A percentile compares a stretch with the other conserved stretches of the same genome.
Conservation (phyloP, 2,329 filamentous ascomycete species). For the Exophiala spinifera region DNA sequence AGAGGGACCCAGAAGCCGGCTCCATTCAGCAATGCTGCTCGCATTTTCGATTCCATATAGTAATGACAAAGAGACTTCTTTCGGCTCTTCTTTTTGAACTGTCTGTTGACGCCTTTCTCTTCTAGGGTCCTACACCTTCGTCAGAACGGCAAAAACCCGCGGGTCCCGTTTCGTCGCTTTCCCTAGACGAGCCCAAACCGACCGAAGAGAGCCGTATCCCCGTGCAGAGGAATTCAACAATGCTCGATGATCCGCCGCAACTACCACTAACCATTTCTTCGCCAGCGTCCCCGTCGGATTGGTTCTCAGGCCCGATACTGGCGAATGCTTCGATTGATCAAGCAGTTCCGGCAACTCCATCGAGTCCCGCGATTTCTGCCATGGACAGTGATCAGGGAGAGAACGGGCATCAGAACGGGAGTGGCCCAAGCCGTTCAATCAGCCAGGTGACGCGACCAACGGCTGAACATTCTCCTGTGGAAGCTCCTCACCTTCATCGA, state of each 20-base stretch:
- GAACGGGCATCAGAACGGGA: conserved; percentile 2
- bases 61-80: conserved; percentile 22
- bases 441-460: conserved; percentile 20
- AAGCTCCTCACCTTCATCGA: conserved; percentile 5
- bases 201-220: conserved; percentile 8
- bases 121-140: conserved; percentile 19
- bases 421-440: conserved; percentile 18
- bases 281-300: conserved; percentile 19
- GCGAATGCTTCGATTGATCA: not conserved
- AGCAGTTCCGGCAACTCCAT: conserved; percentile 1
- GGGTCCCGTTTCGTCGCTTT: conserved; percentile 2
- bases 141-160: conserved; percentile 16
- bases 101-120: conserved; percentile 23
- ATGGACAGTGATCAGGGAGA: conserved; percentile 16
- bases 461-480: conserved; percentile 16
- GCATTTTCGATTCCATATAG: conserved; percentile 13
- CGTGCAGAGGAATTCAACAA: conserved; percentile 18
- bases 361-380: conserved; percentile 22
- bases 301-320: conserved; percentile 18
- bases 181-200: conserved; percentile 10
- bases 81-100: conserved; percentile 5
- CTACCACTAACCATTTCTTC: conserved; percentile 22
- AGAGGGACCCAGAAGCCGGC: conserved; percentile 7
- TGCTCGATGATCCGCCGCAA: conserved; percentile 18
- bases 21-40: conserved; percentile 4